phyloP scores from a whole-genome alignment of 148 eudicot species.

The Silene conica region DNA sequence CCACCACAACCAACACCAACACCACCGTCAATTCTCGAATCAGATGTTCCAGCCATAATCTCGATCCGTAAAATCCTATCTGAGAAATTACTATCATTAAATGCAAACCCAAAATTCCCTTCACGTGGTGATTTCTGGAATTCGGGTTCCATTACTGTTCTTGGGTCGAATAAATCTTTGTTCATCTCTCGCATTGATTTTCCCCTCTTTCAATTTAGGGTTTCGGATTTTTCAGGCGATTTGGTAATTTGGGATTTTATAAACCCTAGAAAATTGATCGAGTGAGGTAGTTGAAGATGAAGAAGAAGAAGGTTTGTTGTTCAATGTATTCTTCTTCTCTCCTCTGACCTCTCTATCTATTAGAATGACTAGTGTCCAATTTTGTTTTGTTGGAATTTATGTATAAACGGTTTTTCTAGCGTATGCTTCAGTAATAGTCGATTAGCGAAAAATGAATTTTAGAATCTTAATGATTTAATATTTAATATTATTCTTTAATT shows the following conservation, averaged over 20 bases:
- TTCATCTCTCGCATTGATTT: conserved; percentile 24
- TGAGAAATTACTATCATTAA: conserved; percentile 83
- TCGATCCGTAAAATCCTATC: conserved; percentile 72
- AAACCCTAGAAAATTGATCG: conserved; percentile 21
- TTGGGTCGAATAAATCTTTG: conserved; percentile 69
- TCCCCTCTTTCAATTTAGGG: not conserved
- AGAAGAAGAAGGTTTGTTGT: not conserved
- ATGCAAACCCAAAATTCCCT: conserved; percentile 78
- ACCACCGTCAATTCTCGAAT: conserved; percentile 33
- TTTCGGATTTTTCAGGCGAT: not conserved
- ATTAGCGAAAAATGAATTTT: no score
- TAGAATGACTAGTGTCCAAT: not conserved
- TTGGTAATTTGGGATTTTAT: not conserved
- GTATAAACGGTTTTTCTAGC: no score
- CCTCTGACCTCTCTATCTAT: conserved; percentile 12
- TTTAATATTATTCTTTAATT: no score
- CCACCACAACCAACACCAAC: conserved; percentile 32
- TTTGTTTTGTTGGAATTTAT: no score
- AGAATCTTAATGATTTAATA: no score
- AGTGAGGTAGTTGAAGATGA: not conserved
- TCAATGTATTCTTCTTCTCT: conserved; percentile 12
- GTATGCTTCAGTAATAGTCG: no score
- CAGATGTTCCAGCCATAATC: conserved; percentile 56
- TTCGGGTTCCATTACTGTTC: conserved; percentile 62
- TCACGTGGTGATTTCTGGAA: conserved; percentile 36